Base-by-base conservation (phyloP, 176 grass and related monocot genomes). In the Saccharum officinarum region DNA sequence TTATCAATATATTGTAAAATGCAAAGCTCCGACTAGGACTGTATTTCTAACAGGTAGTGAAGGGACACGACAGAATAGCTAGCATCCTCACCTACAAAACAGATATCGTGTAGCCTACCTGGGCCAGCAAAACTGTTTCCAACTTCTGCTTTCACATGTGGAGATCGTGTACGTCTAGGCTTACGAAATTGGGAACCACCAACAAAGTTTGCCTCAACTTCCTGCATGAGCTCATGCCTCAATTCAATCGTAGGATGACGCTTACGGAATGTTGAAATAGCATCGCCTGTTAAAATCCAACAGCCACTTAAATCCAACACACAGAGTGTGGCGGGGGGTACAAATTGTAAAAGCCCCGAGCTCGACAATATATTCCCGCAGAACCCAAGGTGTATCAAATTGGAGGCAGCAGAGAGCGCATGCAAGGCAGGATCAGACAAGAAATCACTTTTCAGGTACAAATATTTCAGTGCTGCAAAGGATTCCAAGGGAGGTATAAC, bases 391-490 rank as follows among this genome's bases (percentile, higher is more conserved):
- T 84, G 78, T 60, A 86, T 89, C 84, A 95, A 86, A 50, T 83
- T 90, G 44, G 86, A 75, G 42, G 87, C 75, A 73, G 83, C 84
- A 40, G 87, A 86, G 16, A 95, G 54, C 26, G 49, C 77, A 85
- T 89, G 88, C 81, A 95, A 87, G 20, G 78, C 86, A 23, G 87
- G 38, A 87, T 98, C 89, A 69, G 93, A 95, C 39, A 98, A 81
- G 81, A 85, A 89, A 85, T 94, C 88, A 87, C 97, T 95, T 86
- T 89, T 95, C 54, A 98, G 64, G 86, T 89, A 94, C 80, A 98
- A 71, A 83, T 82, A 92, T 57, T 91, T 91, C 54, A 98, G 69
- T 66, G 86, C 85, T 82, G 76, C 78, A 7, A 92, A 55, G 44
- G 84, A 92, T 76, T 65, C 39, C 65, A 98, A 83, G 69, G 91